These are phyloP conservation scores for Fomitopsis serialis DNA, from an alignment of 768 basidiomycete species.

Conservation along the genomic window DNA sequence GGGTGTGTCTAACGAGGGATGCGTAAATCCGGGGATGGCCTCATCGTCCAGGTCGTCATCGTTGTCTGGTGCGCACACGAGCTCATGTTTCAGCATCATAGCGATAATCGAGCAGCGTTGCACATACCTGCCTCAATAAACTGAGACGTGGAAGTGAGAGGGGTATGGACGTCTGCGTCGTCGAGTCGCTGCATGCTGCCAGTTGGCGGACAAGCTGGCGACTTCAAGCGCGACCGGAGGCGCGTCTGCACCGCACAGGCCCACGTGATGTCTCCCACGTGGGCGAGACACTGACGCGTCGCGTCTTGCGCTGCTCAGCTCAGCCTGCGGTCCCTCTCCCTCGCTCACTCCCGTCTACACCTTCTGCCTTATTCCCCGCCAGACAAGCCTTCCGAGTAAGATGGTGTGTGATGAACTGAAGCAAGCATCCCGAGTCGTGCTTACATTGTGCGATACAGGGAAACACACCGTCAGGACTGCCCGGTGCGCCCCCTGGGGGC, in stretches of 20 bases:
- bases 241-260: neutral
- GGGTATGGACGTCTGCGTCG: slow-evolving; percentile 18
- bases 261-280: neutral
- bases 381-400: slow-evolving; percentile 6
- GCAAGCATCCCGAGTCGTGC: neutral
- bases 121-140: slow-evolving; percentile 72
- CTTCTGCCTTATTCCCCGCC: neutral
- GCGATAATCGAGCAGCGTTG: neutral
- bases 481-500: slow-evolving; percentile 22
- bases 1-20: slow-evolving; percentile 44
- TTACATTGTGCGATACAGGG: slow-evolving; percentile 40
- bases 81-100: neutral
- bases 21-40: slow-evolving; percentile 73
- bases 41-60: slow-evolving; percentile 84
- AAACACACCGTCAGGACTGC: slow-evolving; percentile 64
- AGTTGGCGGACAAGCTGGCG: neutral
- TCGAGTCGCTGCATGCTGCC: slow-evolving; percentile 18
- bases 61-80: slow-evolving; percentile 38
- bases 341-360: neutral
- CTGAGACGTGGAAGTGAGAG: slow-evolving; percentile 53
- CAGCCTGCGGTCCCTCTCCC: neutral
- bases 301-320: neutral
- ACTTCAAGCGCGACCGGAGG: neutral
- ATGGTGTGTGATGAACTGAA: slow-evolving; percentile 9
- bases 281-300: neutral